These are phyloP conservation scores for Lathyrus oleraceus DNA, from an alignment of 306 rosid genomes.

Conservation along the genomic window DNA sequence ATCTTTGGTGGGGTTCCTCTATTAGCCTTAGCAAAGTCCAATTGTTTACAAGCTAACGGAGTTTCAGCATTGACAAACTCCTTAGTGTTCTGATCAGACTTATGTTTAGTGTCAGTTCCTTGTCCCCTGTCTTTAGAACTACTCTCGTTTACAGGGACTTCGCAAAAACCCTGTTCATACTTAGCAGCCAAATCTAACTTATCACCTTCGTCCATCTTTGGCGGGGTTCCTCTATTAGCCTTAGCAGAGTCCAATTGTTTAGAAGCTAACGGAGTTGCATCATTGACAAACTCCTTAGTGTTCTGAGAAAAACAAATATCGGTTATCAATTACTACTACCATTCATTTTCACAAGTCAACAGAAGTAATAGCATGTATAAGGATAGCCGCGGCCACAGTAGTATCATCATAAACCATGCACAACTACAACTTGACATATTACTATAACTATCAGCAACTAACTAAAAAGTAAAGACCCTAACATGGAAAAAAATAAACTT, in stretches of 20 bases:
- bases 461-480: neutral
- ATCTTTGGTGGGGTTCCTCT: constrained; percentile 34
- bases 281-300: constrained; percentile 38
- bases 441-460: neutral
- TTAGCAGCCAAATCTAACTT: constrained; percentile 38
- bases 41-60: constrained; percentile 28
- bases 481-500: constrained; percentile 1
- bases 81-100: constrained; percentile 38
- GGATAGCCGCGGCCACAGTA: constrained; percentile 22
- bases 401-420: constrained; percentile 24
- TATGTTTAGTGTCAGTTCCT: constrained; percentile 29
- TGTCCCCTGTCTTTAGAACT: constrained; percentile 33
- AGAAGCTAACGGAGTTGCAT: constrained; percentile 23
- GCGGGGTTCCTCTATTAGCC: constrained; percentile 36
- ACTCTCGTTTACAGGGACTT: constrained; percentile 37
- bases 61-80: constrained; percentile 34
- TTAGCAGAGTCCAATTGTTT: constrained; percentile 37
- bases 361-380: constrained; percentile 11
- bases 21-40: constrained; percentile 39
- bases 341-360: constrained; percentile 25
- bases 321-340: neutral
- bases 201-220: constrained; percentile 35
- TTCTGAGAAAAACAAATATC: constrained; percentile 49
- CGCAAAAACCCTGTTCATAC: constrained; percentile 33
- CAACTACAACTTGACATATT: constrained; percentile 1